Evolutionary conservation across 495 filamentous ascomycete genomes (phyloP).

Genomic region (Clohesyomyces aquaticus): DNA sequence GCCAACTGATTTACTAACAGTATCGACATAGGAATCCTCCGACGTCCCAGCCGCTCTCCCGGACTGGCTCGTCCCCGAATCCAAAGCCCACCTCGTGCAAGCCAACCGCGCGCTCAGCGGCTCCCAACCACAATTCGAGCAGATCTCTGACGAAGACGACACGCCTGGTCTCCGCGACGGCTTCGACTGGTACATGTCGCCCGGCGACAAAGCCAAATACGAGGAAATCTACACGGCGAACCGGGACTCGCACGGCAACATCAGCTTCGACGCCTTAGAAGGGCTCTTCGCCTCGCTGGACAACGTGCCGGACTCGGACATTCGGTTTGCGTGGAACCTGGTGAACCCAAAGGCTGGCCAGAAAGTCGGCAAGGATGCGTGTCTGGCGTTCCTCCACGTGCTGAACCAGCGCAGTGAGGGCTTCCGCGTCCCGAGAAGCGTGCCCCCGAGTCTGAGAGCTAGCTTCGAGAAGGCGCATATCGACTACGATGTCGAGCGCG

Average conservation of each 20-base stretch:
- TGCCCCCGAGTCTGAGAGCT: conserved; percentile 84
- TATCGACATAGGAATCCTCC: conserved; percentile 70
- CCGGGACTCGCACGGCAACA: conserved; percentile 79
- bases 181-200: conserved; percentile 99
- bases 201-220: conserved; percentile 85
- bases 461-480: conserved; percentile 94
- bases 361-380: conserved; percentile 90
- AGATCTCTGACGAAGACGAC: conserved; percentile 72
- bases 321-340: conserved; percentile 93
- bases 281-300: conserved; percentile 88
- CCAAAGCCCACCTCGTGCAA: conserved; percentile 93
- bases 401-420: conserved; percentile 94
- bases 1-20: background rate
- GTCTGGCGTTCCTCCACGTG: conserved; percentile 92
- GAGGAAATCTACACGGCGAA: conserved; percentile 93
- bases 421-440: conserved; percentile 88
- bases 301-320: conserved; percentile 86
- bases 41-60: conserved; percentile 83
- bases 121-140: conserved; percentile 77
- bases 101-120: conserved; percentile 80
- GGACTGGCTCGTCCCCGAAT: conserved; percentile 95
- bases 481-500: conserved; percentile 87
- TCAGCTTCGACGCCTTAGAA: conserved; percentile 78
- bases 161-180: conserved; percentile 85
- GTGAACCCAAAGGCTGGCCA: conserved; percentile 81